Evolutionary conservation across 805 yeast species (phyloP).

Genomic region (Alloascoidea africana): DNA sequence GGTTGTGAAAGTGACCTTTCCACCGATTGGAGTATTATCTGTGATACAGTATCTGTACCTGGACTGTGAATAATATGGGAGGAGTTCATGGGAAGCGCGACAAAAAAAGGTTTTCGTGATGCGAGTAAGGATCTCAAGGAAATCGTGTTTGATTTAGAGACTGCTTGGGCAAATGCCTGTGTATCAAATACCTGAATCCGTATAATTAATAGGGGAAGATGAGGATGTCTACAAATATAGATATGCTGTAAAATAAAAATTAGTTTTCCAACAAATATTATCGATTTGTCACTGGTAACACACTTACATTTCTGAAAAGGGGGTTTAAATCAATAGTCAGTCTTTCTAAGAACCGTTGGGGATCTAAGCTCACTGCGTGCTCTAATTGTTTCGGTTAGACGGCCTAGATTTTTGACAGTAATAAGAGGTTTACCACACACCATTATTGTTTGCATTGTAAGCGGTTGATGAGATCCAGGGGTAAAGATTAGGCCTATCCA

Average conservation of each 20-base stretch:
- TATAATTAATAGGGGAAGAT: constrained; percentile 40
- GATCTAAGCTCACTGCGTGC: constrained; percentile 24
- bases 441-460: constrained; percentile 12
- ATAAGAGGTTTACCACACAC: no score
- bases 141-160: neutral
- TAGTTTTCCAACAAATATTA: constrained; percentile 24
- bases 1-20: constrained; percentile 35
- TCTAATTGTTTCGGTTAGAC: no score
- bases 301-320: constrained; percentile 7
- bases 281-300: no score
- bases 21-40: constrained; percentile 44
- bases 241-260: constrained; percentile 49
- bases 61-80: constrained; percentile 47
- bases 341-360: constrained; percentile 32
- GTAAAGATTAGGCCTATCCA: constrained; percentile 34
- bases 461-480: constrained; percentile 22
- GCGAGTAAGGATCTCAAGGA: constrained; percentile 12
- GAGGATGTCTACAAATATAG: constrained; percentile 51
- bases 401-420: no score
- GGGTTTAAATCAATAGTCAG: constrained; percentile 28
- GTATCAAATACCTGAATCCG: constrained; percentile 57
- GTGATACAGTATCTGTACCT: constrained; percentile 28
- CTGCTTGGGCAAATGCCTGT: neutral
- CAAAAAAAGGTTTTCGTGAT: constrained; percentile 43
- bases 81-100: constrained; percentile 54